phyloP scores from a whole-genome alignment of 306 rosid genomes.

The Citrullus colocynthis region DNA sequence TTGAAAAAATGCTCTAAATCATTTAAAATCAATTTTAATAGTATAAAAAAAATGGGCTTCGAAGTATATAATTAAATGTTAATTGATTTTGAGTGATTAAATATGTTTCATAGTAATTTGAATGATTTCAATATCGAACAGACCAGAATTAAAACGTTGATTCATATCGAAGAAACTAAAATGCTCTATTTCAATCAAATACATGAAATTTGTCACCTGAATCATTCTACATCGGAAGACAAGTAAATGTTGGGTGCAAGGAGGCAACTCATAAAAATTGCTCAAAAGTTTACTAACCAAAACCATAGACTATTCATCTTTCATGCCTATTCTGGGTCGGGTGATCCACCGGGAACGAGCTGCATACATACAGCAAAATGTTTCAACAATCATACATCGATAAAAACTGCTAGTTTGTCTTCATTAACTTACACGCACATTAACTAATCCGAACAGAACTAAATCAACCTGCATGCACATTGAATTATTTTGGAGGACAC shows the following conservation, averaged over 20 bases:
- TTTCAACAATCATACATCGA: not conserved
- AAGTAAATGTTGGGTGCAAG: not conserved
- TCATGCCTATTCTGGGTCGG: not conserved
- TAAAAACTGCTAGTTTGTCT: not conserved
- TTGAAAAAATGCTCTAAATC: too few species aligned
- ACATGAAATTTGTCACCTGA: not conserved
- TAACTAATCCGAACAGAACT: not conserved
- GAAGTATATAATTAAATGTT: too few species aligned
- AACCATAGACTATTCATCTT: not conserved
- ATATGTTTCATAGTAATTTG: too few species aligned
- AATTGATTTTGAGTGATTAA: too few species aligned
- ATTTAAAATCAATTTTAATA: too few species aligned
- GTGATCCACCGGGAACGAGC: conserved; percentile 6
- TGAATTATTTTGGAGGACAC: not conserved
- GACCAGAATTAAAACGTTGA: not conserved
- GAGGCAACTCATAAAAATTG: not conserved
- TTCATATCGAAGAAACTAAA: not conserved
- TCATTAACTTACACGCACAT: not conserved
- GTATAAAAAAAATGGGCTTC: too few species aligned
- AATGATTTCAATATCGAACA: too few species aligned
- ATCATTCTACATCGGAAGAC: not conserved
- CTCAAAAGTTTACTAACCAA: not conserved
- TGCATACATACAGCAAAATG: not conserved
- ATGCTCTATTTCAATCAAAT: not conserved
- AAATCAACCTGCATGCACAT: not conserved